Evolutionary conservation across 768 basidiomycete genomes (phyloP).

Genomic region (Psilocybe sp.): DNA sequence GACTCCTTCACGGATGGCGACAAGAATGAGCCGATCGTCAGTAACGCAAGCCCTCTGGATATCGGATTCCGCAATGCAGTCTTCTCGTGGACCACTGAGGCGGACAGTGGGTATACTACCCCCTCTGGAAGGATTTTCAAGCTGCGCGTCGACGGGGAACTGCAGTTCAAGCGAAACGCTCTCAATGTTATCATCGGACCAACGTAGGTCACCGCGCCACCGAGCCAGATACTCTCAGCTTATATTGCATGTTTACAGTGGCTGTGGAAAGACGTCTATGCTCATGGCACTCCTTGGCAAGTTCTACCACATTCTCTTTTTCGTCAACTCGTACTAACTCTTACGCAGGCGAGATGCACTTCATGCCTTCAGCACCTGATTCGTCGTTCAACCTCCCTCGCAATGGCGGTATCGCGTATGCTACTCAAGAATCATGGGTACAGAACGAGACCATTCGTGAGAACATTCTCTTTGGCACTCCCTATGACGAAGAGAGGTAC

Average conservation of each 20-base stretch:
- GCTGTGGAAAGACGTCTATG: conserved; percentile 57
- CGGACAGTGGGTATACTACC: conserved; percentile 30
- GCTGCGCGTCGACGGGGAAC: conserved; percentile 49
- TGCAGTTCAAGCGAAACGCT: conserved; percentile 50
- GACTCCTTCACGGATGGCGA: conserved; percentile 32
- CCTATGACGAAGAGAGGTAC: conserved; percentile 71
- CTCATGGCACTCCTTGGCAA: conserved; percentile 48
- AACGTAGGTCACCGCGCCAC: conserved; percentile 25
- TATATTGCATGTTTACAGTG: conserved; percentile 10
- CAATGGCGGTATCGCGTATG: conserved; percentile 64
- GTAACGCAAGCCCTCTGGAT: not conserved
- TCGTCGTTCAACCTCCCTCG: conserved; percentile 69
- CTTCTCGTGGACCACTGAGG: conserved; percentile 53
- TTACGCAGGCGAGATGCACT: conserved; percentile 55
- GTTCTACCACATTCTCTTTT: not conserved
- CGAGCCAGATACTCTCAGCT: not conserved
- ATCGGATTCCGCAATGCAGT: conserved; percentile 53
- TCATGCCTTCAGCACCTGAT: conserved; percentile 40
- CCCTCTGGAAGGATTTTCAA: conserved; percentile 47
- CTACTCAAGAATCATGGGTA: conserved; percentile 80
- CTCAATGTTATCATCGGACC: conserved; percentile 60
- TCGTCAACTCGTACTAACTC: not conserved
- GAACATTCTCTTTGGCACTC: conserved; percentile 75
- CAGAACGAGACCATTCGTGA: conserved; percentile 74
- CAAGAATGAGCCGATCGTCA: not conserved